Conservation (phyloP, 352 stramenopile genomes). For the Phytopythium kandeliae region DNA sequence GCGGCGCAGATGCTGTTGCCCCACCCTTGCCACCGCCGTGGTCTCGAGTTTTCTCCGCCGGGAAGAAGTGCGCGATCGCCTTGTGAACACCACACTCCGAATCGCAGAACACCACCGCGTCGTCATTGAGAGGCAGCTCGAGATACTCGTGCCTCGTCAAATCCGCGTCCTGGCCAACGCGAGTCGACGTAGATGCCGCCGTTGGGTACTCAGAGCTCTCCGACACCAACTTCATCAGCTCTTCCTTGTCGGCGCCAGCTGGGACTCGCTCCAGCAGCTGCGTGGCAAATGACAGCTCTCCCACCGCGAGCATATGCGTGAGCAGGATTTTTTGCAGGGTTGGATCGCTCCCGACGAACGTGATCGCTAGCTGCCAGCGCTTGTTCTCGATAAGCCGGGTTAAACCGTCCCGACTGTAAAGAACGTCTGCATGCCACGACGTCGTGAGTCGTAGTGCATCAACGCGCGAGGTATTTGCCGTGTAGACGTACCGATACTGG, state of each 20-base stretch:
- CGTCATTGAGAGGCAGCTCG: constrained; percentile 11
- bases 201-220: background rate
- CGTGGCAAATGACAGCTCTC: constrained; percentile 21
- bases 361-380: constrained; percentile 52
- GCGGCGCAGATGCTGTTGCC: background rate
- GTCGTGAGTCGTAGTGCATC: too few relatives aligned
- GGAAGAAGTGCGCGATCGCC: constrained; percentile 23
- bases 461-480: background rate
- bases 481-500: constrained; percentile 34
- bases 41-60: background rate
- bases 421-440: constrained; percentile 22
- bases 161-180: background rate
- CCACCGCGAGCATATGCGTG: constrained; percentile 28
- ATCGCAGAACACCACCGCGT: constrained; percentile 36
- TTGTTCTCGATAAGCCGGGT: constrained; percentile 56
- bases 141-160: constrained; percentile 14
- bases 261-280: constrained; percentile 31
- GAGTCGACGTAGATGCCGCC: background rate
- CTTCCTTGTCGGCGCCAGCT: constrained; percentile 17
- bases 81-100: constrained; percentile 20
- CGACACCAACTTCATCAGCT: constrained; percentile 6
- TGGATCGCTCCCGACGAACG: constrained; percentile 51
- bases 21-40: background rate
- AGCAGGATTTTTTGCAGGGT: constrained; percentile 46
- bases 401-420: constrained; percentile 56